phyloP scores from a whole-genome alignment of 441 rosid genomes.

The Hura crepitans region DNA sequence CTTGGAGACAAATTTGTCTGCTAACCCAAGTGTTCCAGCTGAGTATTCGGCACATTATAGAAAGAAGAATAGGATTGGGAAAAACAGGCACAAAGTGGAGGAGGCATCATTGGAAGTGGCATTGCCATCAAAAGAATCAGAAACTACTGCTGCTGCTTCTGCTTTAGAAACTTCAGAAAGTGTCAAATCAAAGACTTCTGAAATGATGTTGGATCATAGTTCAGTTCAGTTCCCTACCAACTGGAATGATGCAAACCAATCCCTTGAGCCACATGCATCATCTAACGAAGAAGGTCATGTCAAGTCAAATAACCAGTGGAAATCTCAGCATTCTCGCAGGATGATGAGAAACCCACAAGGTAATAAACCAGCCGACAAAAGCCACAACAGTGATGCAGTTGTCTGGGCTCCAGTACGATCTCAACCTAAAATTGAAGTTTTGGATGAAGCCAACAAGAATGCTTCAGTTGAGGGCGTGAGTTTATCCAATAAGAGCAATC shows the following conservation, averaged over 20 bases:
- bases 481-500: slow-evolving; percentile 43
- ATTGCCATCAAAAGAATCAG: slow-evolving; percentile 30
- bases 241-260: slow-evolving; percentile 43
- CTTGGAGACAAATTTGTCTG: slow-evolving; percentile 38
- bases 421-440: slow-evolving; percentile 54
- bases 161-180: slow-evolving; percentile 28
- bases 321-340: slow-evolving; percentile 66
- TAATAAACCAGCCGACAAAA: slow-evolving; percentile 53
- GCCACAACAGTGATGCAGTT: slow-evolving; percentile 51
- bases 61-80: slow-evolving; percentile 59
- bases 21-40: slow-evolving; percentile 31
- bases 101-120: slow-evolving; percentile 38
- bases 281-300: slow-evolving; percentile 54
- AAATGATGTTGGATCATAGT: slow-evolving; percentile 33
- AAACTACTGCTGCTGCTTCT: slow-evolving; percentile 42
- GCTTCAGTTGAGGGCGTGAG: slow-evolving; percentile 34
- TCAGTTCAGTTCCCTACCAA: slow-evolving; percentile 28
- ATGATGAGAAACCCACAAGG: slow-evolving; percentile 44
- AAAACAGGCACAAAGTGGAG: slow-evolving; percentile 61
- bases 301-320: slow-evolving; percentile 54
- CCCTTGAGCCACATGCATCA: slow-evolving; percentile 42
- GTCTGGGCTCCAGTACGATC: slow-evolving; percentile 86
- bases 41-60: slow-evolving; percentile 48
- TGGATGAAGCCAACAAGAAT: slow-evolving; percentile 46
- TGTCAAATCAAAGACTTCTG: slow-evolving; percentile 37